Evolutionary conservation across 768 basidiomycete species (phyloP).

Genomic region (Lentinula raphanica): DNA sequence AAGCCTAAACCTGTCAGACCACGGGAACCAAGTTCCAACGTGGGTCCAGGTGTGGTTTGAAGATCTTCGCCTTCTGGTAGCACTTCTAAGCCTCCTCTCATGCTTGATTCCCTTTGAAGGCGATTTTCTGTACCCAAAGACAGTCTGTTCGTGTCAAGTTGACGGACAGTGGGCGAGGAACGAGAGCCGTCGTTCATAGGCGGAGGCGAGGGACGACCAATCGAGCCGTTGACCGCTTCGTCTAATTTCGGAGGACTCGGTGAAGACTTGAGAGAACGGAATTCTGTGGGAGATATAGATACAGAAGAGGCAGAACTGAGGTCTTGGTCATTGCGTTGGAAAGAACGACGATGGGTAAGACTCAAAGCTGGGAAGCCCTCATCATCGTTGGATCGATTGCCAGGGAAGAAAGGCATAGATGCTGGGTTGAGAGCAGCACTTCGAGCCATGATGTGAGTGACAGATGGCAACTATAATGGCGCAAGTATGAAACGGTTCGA

Average conservation of each 20-base stretch:
- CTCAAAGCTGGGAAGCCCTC: constrained; percentile 40
- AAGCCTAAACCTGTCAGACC: constrained; percentile 29
- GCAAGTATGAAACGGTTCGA: constrained; percentile 15
- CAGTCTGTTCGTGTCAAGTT: constrained; percentile 39
- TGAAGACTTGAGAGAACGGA: constrained; percentile 63
- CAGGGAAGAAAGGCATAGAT: constrained; percentile 83
- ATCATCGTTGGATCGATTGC: constrained; percentile 51
- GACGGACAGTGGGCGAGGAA: constrained; percentile 43
- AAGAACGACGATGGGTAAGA: constrained; percentile 38
- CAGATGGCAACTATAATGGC: constrained; percentile 27
- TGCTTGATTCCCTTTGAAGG: constrained; percentile 41
- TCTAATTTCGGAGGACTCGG: constrained; percentile 51
- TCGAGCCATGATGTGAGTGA: constrained; percentile 55
- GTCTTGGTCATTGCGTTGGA: constrained; percentile 41
- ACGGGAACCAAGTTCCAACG: constrained; percentile 19
- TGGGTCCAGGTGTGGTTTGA: constrained; percentile 30
- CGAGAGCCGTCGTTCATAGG: constrained; percentile 31
- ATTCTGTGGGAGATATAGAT: constrained; percentile 59
- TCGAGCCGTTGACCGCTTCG: not conserved
- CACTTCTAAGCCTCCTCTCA: constrained; percentile 44
- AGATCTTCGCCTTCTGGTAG: constrained; percentile 51
- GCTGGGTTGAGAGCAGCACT: constrained; percentile 75
- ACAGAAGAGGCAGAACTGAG: constrained; percentile 49
- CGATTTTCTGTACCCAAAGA: constrained; percentile 34
- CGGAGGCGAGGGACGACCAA: constrained; percentile 14